Evolutionary conservation across 2,329 filamentous ascomycete genomes (phyloP).

Genomic region (Monosporascus sp.): DNA sequence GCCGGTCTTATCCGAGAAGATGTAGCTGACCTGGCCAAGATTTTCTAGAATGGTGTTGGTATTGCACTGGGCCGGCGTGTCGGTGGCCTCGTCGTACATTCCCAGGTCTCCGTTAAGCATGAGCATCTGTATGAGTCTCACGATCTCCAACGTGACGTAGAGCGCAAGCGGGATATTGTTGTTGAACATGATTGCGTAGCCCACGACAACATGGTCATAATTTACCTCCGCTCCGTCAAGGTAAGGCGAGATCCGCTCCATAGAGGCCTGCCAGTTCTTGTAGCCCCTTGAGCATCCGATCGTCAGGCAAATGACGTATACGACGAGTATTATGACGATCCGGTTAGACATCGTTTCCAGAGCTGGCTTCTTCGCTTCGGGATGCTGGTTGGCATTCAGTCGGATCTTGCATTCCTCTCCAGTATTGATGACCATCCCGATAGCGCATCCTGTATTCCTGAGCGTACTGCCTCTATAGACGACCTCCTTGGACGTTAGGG

Average conservation of each 20-base stretch:
- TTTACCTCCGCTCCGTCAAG: slow-evolving; percentile 64
- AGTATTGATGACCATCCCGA: slow-evolving; percentile 83
- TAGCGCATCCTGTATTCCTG: slow-evolving; percentile 62
- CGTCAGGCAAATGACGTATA: slow-evolving; percentile 73
- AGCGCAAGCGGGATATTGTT: slow-evolving; percentile 88
- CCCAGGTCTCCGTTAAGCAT: slow-evolving; percentile 75
- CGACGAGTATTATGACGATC: slow-evolving; percentile 74
- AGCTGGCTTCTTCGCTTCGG: slow-evolving; percentile 74
- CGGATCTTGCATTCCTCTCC: slow-evolving; percentile 89
- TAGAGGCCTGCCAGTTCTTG: slow-evolving; percentile 63
- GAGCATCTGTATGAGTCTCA: slow-evolving; percentile 74
- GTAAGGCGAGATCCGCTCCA: slow-evolving; percentile 72
- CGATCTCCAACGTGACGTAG: slow-evolving; percentile 84
- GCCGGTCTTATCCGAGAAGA: slow-evolving; percentile 93
- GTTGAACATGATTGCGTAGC: slow-evolving; percentile 95
- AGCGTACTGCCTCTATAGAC: slow-evolving; percentile 82
- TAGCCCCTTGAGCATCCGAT: slow-evolving; percentile 81
- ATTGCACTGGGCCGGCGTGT: slow-evolving; percentile 83
- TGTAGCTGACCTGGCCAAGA: slow-evolving; percentile 80
- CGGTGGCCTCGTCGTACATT: slow-evolving; percentile 81
- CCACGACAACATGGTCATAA: slow-evolving; percentile 77
- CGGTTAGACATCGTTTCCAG: slow-evolving; percentile 73
- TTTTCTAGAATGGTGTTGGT: slow-evolving; percentile 96
- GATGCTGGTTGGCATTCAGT: slow-evolving; percentile 88
- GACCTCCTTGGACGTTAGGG: slow-evolving; percentile 76